A percentile compares a stretch with the other conserved stretches of the same genome.
Conservation (phyloP, 768 basidiomycete species). For the Termitomyces sp. region DNA sequence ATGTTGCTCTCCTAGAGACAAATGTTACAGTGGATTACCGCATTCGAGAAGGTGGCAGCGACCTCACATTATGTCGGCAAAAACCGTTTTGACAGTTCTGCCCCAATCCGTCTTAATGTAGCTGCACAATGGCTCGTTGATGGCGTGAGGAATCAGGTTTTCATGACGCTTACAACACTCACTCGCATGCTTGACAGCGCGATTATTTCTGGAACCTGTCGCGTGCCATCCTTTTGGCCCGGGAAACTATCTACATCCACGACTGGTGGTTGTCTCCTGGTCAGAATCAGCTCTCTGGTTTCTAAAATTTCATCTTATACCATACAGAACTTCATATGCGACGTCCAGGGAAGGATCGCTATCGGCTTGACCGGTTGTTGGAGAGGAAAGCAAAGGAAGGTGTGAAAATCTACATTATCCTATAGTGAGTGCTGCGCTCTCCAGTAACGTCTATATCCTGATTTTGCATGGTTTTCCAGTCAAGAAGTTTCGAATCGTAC, state of each 20-base stretch:
- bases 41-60: slow-evolving; percentile 75
- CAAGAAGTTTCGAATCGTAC: slow-evolving; percentile 95
- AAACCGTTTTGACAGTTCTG: slow-evolving; percentile 93
- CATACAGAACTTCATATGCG: slow-evolving; percentile 76
- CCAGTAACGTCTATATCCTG: slow-evolving; percentile 1
- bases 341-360: slow-evolving; percentile 78
- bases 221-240: slow-evolving; percentile 85
- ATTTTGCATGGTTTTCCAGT: slow-evolving; percentile 35
- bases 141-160: slow-evolving; percentile 55
- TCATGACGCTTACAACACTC: not conserved
- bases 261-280: slow-evolving; percentile 98
- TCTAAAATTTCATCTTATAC: not conserved
- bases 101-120: slow-evolving; percentile 89
- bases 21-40: slow-evolving; percentile 97
- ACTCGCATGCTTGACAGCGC: slow-evolving; percentile 47
- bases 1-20: slow-evolving; percentile 54
- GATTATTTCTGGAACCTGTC: slow-evolving; percentile 99
- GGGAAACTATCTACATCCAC: slow-evolving; percentile 89
- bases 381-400: slow-evolving; percentile 93
- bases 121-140: slow-evolving; percentile 98
- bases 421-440: slow-evolving; percentile 60
- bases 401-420: slow-evolving; percentile 92
- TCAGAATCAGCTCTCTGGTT: slow-evolving; percentile 21
- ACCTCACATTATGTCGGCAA: slow-evolving; percentile 73
- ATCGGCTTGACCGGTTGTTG: slow-evolving; percentile 82